These are phyloP conservation scores for Nannizzia gypsea DNA, from an alignment of 2,329 filamentous ascomycete species.

Conservation along the genomic window DNA sequence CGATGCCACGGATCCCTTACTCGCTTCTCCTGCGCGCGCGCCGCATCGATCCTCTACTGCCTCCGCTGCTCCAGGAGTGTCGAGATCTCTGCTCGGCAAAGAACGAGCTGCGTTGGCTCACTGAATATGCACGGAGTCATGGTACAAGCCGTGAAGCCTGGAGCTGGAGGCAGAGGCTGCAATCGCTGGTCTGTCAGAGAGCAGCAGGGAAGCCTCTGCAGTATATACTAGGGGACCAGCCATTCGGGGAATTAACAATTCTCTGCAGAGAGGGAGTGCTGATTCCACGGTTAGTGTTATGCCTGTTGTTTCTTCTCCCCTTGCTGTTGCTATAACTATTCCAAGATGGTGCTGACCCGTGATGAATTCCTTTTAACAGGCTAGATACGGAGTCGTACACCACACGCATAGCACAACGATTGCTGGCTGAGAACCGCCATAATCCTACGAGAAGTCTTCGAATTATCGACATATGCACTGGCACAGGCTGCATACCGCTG, in stretches of 20 bases:
- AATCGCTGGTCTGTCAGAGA: conserved; percentile 30
- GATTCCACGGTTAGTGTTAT: conserved; percentile 54
- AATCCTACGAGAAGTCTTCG: conserved; percentile 33
- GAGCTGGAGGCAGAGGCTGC: not conserved
- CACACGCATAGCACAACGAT: conserved; percentile 41
- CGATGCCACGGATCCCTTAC: conserved; percentile 35
- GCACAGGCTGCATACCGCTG: conserved; percentile 80
- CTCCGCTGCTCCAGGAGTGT: conserved; percentile 34
- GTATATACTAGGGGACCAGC: conserved; percentile 79
- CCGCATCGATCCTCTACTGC: conserved; percentile 26
- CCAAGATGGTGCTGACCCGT: not conserved
- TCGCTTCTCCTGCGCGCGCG: conserved; percentile 28
- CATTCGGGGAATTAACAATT: conserved; percentile 74
- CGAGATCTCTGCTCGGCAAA: conserved; percentile 33
- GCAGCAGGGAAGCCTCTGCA: conserved; percentile 66
- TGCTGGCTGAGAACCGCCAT: conserved; percentile 21
- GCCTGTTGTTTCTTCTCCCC: too few relatives aligned
- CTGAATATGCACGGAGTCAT: conserved; percentile 24
- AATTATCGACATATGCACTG: conserved; percentile 78
- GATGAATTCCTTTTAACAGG: conserved; percentile 21
- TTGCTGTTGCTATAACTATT: not conserved
- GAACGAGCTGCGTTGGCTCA: conserved; percentile 39
- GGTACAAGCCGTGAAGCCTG: not conserved
- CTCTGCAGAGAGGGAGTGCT: conserved; percentile 64
- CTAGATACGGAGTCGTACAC: conserved; percentile 62